Conservation (phyloP, 306 rosid genomes). For the Hippophae gyantsensis region DNA sequence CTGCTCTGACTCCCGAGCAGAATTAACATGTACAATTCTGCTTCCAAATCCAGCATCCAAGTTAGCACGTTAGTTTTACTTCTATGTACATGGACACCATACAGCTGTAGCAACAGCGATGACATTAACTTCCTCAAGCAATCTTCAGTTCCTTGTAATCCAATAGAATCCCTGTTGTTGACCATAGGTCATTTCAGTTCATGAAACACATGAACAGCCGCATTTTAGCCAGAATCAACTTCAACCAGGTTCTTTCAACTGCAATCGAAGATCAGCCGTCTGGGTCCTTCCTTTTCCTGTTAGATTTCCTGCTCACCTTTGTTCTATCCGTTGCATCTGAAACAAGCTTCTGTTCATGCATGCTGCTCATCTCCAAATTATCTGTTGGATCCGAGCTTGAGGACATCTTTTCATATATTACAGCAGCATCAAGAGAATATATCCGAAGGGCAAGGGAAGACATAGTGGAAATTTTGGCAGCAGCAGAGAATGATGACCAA, state of each 20-base stretch:
- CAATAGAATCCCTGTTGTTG: constrained; percentile 14
- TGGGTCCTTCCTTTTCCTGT: constrained; percentile 75
- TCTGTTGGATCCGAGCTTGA: constrained; percentile 44
- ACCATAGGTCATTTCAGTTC: constrained; percentile 19
- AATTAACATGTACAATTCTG: constrained; percentile 40
- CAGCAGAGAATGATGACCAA: constrained; percentile 97
- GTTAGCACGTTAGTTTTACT: constrained; percentile 86
- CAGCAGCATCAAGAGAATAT: constrained; percentile 87
- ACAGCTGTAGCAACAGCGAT: constrained; percentile 24
- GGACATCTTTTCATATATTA: constrained; percentile 57
- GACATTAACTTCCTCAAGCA: background rate
- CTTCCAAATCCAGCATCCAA: constrained; percentile 53
- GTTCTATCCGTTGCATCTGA: constrained; percentile 57
- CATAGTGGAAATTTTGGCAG: constrained; percentile 70
- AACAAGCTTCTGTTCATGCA: constrained; percentile 37
- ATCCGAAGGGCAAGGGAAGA: constrained; percentile 85
- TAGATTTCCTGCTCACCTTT: constrained; percentile 61
- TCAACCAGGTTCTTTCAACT: constrained; percentile 16
- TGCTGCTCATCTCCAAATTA: constrained; percentile 41
- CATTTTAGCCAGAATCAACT: constrained; percentile 20
- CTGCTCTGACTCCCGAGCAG: constrained; percentile 36
- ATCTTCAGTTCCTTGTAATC: background rate
- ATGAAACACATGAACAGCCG: constrained; percentile 16
- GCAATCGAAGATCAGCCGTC: constrained; percentile 43
- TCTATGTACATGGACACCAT: constrained; percentile 68